Evolutionary conservation across 352 stramenopile species (phyloP), one percentile per base, ranked within the genome.

Genomic region (Pythium rhizo-oryzae): DNA sequence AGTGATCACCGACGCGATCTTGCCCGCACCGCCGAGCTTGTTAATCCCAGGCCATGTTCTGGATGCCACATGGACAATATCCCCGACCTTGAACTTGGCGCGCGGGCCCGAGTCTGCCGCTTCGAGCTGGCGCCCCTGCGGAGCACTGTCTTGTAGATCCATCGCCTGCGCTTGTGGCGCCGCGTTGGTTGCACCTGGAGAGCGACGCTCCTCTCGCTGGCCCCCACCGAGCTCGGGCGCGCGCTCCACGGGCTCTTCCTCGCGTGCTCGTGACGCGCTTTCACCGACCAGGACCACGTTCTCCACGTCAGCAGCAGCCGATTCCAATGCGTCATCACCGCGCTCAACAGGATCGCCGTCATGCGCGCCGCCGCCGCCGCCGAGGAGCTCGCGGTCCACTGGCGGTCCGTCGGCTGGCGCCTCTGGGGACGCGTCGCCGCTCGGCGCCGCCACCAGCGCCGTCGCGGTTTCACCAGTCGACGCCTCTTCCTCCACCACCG

Each of bases 11-110:
- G 68, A 73, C 5, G 69, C 73, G 41, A 96, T 73, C 35, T 81
- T 83, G 4, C 84, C 89, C 0, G 86, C 74, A 18, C 89, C 89
- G 56, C 89, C 89, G 16, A 77, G 79, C 55, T 96, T 96, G 64
- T 96, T 96, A 64, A 96, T 96, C 0, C 89, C 87, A 7, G 89
- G 89, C 89, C 89, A 95, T 28, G 89, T 96, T 0, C 89, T 84
- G 15, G 69, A 60, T 0, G 62, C 69, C 8, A 75, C 63, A 39
- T 75, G 62, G 8, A 75, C 69, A 56, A 71, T 71, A 25, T 75
- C 69, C 6, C 69, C 69, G 8, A 75, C 55, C 30, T 62, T 69
- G 41, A 75, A 75, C 28, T 57, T 60, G 21, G 60, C 35, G 5
- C 59, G 69, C 8, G 68, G 68, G 7, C 46, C 55, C 15, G 23